A percentile compares a stretch with the other conserved stretches of the same genome.
Evolutionary conservation across 768 basidiomycete genomes (phyloP).

Genomic region (Hydnomerulius pinastri): DNA sequence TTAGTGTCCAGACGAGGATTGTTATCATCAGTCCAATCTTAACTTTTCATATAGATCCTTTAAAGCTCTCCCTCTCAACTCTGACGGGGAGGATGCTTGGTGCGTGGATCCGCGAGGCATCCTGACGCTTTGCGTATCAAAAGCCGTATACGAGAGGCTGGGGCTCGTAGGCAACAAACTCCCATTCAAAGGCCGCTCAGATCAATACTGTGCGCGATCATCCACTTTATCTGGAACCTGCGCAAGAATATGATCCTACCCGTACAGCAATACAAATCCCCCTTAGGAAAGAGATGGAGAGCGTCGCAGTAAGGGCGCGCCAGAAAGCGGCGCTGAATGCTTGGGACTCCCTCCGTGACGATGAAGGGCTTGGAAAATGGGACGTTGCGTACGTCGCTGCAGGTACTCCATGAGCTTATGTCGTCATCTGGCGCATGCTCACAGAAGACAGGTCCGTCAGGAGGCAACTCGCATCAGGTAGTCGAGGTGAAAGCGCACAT

Average conservation of each 20-base stretch:
- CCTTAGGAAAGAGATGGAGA: conserved; percentile 41
- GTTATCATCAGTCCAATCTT: no score
- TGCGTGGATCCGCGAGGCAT: conserved; percentile 65
- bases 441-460: not conserved
- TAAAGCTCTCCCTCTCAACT: conserved; percentile 34
- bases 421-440: not conserved
- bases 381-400: conserved; percentile 38
- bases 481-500: conserved; percentile 23
- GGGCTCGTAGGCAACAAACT: conserved; percentile 59
- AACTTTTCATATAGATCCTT: conserved; percentile 34
- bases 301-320: conserved; percentile 38
- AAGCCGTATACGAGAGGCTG: conserved; percentile 59
- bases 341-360: conserved; percentile 52
- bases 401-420: conserved; percentile 17
- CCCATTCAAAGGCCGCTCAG: conserved; percentile 51
- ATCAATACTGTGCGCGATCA: conserved; percentile 47
- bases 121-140: conserved; percentile 56
- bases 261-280: conserved; percentile 50
- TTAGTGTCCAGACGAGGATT: conserved; percentile 6
- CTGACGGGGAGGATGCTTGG: conserved; percentile 59
- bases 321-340: conserved; percentile 41
- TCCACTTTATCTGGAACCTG: not conserved
- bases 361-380: conserved; percentile 42
- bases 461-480: not conserved
- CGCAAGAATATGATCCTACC: conserved; percentile 7